Percentiles rank a stretch among this genome's conserved stretches.
Conservation (phyloP, 805 yeast species). For the Candida vartiovaarae region DNA sequence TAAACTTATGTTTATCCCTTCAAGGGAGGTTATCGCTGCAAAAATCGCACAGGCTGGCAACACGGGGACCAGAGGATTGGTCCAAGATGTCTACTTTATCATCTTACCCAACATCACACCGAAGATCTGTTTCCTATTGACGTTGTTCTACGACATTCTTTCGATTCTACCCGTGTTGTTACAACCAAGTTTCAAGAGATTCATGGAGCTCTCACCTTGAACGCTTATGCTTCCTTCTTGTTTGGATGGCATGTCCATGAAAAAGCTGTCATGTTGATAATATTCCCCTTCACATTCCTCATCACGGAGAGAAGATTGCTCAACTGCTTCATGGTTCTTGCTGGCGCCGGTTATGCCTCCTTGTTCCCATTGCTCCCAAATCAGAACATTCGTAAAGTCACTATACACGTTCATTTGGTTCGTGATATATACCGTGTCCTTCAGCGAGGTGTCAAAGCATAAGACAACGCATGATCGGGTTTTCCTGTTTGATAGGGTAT, state of each 20-base stretch:
- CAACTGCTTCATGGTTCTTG: conserved; percentile 62
- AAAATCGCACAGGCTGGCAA: conserved; percentile 28
- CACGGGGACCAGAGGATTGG: conserved; percentile 75
- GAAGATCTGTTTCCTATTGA: conserved; percentile 63
- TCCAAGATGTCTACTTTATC: conserved; percentile 81
- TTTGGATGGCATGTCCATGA: conserved; percentile 99
- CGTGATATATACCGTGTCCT: conserved; percentile 63
- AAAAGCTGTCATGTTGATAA: conserved; percentile 86
- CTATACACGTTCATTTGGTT: conserved; percentile 82
- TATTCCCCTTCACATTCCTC: conserved; percentile 80
- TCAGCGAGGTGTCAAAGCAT: conserved; percentile 57
- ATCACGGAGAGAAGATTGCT: conserved; percentile 65
- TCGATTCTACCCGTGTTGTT: conserved; percentile 66
- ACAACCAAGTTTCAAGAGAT: conserved; percentile 70
- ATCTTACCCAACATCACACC: conserved; percentile 81
- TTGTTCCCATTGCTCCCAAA: conserved; percentile 80
- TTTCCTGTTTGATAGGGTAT: conserved; percentile 66
- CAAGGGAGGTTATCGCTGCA: conserved; percentile 24
- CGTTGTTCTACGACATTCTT: conserved; percentile 77
- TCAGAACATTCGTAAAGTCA: conserved; percentile 72
- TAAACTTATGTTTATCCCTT: conserved; percentile 27
- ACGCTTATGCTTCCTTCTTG: conserved; percentile 85
- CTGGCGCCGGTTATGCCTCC: conserved; percentile 78
- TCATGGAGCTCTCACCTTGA: conserved; percentile 80
- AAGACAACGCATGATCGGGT: conserved; percentile 33